A percentile compares a stretch with the other conserved stretches of the same genome.
Evolutionary conservation across 176 grass and related monocot genomes (phyloP).

Genomic region (Pontederia paniculata): DNA sequence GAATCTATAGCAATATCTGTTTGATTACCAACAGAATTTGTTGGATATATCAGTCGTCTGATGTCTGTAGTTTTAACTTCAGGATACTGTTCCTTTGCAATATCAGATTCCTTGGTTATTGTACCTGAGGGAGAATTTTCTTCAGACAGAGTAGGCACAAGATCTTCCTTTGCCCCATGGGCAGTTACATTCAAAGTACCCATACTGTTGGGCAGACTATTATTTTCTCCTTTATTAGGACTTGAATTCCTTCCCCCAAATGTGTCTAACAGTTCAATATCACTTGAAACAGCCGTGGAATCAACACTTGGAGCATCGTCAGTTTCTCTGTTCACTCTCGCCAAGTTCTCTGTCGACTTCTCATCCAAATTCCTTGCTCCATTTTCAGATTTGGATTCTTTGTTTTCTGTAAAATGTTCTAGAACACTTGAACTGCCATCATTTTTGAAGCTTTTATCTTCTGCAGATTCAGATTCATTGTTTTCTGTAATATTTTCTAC

Average conservation of each 20-base stretch:
- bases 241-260: not conserved
- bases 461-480: conserved; percentile 11
- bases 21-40: not conserved
- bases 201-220: not conserved
- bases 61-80: too few species aligned
- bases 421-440: conserved; percentile 56
- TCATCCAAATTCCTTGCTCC: conserved; percentile 6
- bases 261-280: not conserved
- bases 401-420: conserved; percentile 23
- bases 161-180: not conserved
- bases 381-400: conserved; percentile 13
- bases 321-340: not conserved
- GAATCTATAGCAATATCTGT: not conserved
- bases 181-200: not conserved
- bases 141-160: not conserved
- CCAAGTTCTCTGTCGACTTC: not conserved
- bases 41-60: not conserved
- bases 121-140: too few species aligned
- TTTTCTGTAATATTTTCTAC: conserved; percentile 33
- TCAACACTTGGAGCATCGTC: not conserved
- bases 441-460: conserved; percentile 33
- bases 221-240: not conserved
- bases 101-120: too few species aligned
- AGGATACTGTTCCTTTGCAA: too few species aligned
- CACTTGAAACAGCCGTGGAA: not conserved